Base-by-base conservation (phyloP, 257 asterid genomes). In the Cruciata laevipes region DNA sequence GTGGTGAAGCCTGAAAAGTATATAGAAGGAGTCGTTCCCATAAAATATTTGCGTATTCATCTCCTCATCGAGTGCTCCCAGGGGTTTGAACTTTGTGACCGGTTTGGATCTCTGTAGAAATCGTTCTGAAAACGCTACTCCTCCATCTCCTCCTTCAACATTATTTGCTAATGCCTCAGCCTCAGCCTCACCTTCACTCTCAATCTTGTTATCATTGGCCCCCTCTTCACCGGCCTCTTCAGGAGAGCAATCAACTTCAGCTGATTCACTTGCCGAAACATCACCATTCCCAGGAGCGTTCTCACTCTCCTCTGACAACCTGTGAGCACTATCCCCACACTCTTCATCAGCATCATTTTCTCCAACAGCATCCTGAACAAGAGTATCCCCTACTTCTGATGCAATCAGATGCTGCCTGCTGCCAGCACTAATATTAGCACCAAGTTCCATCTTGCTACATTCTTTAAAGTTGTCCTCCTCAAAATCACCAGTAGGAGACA, bases 1-100 rank as follows among this genome's bases (percentile, higher is more conserved):
- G 79, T 88, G 87, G 81, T 93, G 97, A 77, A 90, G 96, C 88
- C 94, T 83, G 76, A 88, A 86, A 68, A 93, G 86, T 73, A 86
- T 76, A 79, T 93, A 93, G 83, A 90, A 83, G 60, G 96, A 84
- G 77, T 88, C 89, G 40, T 84, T 93, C 76, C 97, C 99, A 61
- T 88, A 93, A 73, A 90, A 88, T 67, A 90, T 73, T 60, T 64
- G 76, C 59, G 79, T 75, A 52, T 71, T 77, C 77, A 69, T 77
- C 68, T 80, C 87, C 75, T 63, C 80, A 77, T 74, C 88, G 55
- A 65, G 82, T 71, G 76, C 52, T 66, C 71, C 77, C 49, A 14
- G 59, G 55, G 87, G 83, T 69, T 78, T 63, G 40, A 76, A 81
- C 73, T 79, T 51, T 20, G 76, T 74, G 42, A 94, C 85, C 67